phyloP scores from a whole-genome alignment of 768 basidiomycete genomes.

The Hortiboletus campestris region DNA sequence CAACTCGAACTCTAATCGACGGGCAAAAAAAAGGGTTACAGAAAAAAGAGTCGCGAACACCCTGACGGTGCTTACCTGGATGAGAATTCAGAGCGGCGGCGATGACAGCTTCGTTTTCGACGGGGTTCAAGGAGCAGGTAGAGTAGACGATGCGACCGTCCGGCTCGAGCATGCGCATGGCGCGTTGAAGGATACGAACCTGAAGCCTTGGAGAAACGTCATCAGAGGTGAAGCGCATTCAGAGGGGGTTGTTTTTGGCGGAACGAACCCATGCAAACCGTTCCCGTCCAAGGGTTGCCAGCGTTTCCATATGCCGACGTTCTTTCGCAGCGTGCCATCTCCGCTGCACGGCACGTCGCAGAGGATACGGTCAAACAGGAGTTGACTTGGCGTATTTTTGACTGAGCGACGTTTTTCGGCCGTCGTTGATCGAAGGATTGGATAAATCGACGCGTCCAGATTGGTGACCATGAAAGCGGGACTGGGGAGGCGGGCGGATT shows the following conservation, averaged over 20 bases:
- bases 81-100: constrained; percentile 75
- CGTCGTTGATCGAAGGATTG: constrained; percentile 46
- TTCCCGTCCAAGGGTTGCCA: constrained; percentile 91
- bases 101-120: constrained; percentile 96
- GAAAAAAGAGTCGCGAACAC: background rate
- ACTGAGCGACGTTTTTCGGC: constrained; percentile 30
- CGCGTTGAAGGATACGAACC: constrained; percentile 86
- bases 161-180: constrained; percentile 79
- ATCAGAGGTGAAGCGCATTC: constrained; percentile 1
- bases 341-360: constrained; percentile 98
- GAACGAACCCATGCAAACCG: constrained; percentile 76
- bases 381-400: constrained; percentile 42
- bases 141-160: constrained; percentile 96
- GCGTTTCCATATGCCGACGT: constrained; percentile 89
- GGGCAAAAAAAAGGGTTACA: background rate
- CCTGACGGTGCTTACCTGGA: constrained; percentile 45
- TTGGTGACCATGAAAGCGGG: constrained; percentile 95
- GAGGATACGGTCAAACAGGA: constrained; percentile 90
- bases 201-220: constrained; percentile 62
- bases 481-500: constrained; percentile 89
- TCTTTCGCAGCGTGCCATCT: constrained; percentile 95
- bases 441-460: constrained; percentile 88
- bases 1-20: constrained; percentile 62
- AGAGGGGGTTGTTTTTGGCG: background rate
- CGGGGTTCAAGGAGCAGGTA: constrained; percentile 94